phyloP scores from a whole-genome alignment of 176 grass and related monocot species.

The Ensete glaucum region DNA sequence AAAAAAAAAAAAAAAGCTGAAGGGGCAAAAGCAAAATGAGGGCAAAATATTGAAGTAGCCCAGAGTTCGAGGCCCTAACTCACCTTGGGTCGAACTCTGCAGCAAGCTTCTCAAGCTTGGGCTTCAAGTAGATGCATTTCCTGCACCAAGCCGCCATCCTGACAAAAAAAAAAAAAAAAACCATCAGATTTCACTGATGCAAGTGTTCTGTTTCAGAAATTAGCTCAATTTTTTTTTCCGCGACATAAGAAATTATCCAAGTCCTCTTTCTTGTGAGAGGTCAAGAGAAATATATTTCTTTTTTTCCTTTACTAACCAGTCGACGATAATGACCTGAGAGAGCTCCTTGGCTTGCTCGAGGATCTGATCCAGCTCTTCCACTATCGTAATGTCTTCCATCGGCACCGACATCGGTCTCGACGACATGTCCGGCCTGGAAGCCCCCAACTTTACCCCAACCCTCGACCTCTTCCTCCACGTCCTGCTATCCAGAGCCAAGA shows the following conservation, averaged over 20 bases:
- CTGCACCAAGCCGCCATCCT: slow-evolving; percentile 89
- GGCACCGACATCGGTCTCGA: slow-evolving; percentile 38
- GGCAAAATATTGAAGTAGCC: too few relatives aligned
- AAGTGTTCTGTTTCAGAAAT: too few relatives aligned
- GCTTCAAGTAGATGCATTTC: slow-evolving; percentile 95
- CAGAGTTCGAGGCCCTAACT: background rate
- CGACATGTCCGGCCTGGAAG: slow-evolving; percentile 60
- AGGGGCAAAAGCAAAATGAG: too few relatives aligned
- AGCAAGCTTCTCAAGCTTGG: slow-evolving; percentile 84
- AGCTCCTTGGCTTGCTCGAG: slow-evolving; percentile 44
- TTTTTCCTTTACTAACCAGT: slow-evolving; percentile 43
- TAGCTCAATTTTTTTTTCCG: too few relatives aligned
- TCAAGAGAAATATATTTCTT: background rate
- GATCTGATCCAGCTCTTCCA: slow-evolving; percentile 66
- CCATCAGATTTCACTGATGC: too few relatives aligned
- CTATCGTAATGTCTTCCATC: slow-evolving; percentile 63
- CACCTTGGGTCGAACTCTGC: slow-evolving; percentile 58
- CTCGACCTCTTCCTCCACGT: background rate
- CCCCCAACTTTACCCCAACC: slow-evolving; percentile 19
- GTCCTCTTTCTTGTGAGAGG: too few relatives aligned
- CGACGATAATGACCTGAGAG: slow-evolving; percentile 52
- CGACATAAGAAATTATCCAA: too few relatives aligned
- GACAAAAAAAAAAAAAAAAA: background rate
- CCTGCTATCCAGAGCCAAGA: background rate
- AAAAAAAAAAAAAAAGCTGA: too few relatives aligned